These are phyloP conservation scores for Aspergillus sp. DNA, from an alignment of 2,329 filamentous ascomycete genomes.

Conservation along the genomic window DNA sequence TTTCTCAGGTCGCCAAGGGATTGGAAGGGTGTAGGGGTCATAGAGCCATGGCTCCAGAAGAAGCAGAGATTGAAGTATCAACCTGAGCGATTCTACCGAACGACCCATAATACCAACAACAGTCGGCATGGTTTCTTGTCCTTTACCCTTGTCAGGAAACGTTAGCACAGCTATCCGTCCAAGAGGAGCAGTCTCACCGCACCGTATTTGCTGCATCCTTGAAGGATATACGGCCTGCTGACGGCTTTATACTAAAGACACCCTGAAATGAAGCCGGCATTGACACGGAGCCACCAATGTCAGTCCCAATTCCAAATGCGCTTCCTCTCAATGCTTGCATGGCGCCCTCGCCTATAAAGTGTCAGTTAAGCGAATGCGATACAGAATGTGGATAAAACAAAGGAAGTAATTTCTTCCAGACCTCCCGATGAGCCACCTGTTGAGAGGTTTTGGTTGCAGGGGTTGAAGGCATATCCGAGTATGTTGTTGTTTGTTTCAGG, in stretches of 20 bases:
- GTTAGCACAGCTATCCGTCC: neutral
- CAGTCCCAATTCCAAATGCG: constrained; percentile 11
- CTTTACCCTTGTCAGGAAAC: constrained; percentile 2
- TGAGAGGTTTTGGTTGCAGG: constrained; percentile 9
- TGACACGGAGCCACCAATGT: constrained; percentile 11
- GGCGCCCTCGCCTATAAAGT: constrained; percentile 7
- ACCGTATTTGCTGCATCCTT: constrained; percentile 11
- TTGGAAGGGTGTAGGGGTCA: constrained; percentile 35
- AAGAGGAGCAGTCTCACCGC: neutral
- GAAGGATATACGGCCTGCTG: constrained; percentile 8
- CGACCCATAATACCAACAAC: constrained; percentile 35
- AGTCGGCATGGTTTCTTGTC: constrained; percentile 8
- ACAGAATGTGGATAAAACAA: neutral
- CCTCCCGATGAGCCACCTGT: constrained; percentile 10
- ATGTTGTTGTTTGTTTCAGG: constrained; percentile 12
- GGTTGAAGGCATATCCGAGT: constrained; percentile 11
- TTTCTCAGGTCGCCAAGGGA: constrained; percentile 33
- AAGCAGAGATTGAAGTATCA: constrained; percentile 35
- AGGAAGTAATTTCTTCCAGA: neutral
- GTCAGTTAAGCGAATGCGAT: neutral
- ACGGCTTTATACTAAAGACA: constrained; percentile 9
- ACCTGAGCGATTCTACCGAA: constrained; percentile 25
- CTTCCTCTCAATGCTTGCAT: constrained; percentile 12
- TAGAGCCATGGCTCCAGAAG: constrained; percentile 37
- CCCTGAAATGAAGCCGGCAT: constrained; percentile 10